Percentiles rank a stretch among this genome's conserved stretches.
phyloP scores from a whole-genome alignment of 495 filamentous ascomycete species.

The Letharia columbiana region DNA sequence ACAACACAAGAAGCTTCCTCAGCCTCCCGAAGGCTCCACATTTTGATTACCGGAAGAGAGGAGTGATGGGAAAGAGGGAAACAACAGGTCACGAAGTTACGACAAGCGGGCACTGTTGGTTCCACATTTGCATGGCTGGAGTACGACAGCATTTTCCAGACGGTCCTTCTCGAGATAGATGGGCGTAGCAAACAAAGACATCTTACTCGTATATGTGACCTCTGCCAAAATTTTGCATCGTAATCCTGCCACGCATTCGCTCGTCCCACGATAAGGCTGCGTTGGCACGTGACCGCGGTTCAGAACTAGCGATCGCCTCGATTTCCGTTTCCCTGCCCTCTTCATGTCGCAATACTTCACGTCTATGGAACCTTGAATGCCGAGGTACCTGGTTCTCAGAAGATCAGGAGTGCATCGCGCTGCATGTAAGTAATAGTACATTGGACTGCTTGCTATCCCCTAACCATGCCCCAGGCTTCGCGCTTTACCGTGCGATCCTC shows the following conservation, averaged over 20 bases:
- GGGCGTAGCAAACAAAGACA: neutral
- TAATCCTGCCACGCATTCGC: no score
- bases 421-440: constrained; percentile 48
- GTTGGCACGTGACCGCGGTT: neutral
- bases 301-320: neutral
- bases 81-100: constrained; percentile 14
- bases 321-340: neutral
- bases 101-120: constrained; percentile 8
- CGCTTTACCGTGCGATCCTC: constrained; percentile 66
- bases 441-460: constrained; percentile 1
- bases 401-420: constrained; percentile 47
- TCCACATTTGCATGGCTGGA: constrained; percentile 17
- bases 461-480: constrained; percentile 46
- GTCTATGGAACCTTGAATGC: constrained; percentile 30
- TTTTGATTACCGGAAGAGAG: constrained; percentile 36
- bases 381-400: constrained; percentile 38
- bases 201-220: neutral
- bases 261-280: no score
- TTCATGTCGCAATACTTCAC: neutral
- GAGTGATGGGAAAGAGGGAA: neutral
- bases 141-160: constrained; percentile 4
- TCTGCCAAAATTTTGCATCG: no score
- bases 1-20: constrained; percentile 87
- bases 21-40: constrained; percentile 81
- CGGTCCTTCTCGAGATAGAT: neutral